Percentiles rank a stretch among this genome's conserved stretches.
phyloP scores from a whole-genome alignment of 1,284 basidiomycete genomes.

The Pseudozyma sp. region DNA sequence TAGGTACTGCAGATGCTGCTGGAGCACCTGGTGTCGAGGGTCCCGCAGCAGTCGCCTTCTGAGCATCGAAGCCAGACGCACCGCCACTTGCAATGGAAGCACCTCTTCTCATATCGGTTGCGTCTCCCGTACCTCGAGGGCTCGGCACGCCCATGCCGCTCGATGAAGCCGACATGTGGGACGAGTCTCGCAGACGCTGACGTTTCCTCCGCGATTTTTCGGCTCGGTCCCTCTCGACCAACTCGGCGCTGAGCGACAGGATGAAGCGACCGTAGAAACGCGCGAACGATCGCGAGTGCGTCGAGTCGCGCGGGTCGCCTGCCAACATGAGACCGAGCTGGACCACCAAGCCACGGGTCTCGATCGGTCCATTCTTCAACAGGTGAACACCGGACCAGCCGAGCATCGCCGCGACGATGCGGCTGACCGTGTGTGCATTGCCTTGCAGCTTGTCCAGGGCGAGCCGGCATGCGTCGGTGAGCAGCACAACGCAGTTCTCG shows the following conservation, averaged over 20 bases:
- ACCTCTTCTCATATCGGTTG: slow-evolving; percentile 14
- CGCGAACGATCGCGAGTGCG: slow-evolving; percentile 41
- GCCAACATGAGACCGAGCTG: slow-evolving; percentile 46
- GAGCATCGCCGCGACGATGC: slow-evolving; percentile 45
- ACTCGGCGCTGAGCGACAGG: slow-evolving; percentile 46
- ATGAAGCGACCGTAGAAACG: slow-evolving; percentile 51
- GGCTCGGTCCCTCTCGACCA: slow-evolving; percentile 42
- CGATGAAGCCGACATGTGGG: slow-evolving; percentile 35
- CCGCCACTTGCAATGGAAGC: background rate
- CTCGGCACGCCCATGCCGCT: slow-evolving; percentile 21
- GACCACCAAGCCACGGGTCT: slow-evolving; percentile 47
- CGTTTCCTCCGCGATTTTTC: slow-evolving; percentile 46
- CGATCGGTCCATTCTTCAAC: slow-evolving; percentile 50
- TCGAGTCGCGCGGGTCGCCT: slow-evolving; percentile 33
- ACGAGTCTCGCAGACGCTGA: slow-evolving; percentile 41
- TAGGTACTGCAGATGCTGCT: slow-evolving; percentile 7
- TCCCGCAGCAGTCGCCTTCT: slow-evolving; percentile 1
- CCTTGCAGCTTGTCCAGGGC: slow-evolving; percentile 38
- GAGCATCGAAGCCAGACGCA: slow-evolving; percentile 14
- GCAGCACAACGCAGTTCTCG: slow-evolving; percentile 31
- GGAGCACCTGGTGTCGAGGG: slow-evolving; percentile 9
- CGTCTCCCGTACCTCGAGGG: slow-evolving; percentile 19
- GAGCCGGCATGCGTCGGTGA: slow-evolving; percentile 37
- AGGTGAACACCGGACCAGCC: slow-evolving; percentile 50
- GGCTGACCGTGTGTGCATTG: slow-evolving; percentile 32